phyloP scores from a whole-genome alignment of 2,329 filamentous ascomycete species.

The Fusarium sp. region DNA sequence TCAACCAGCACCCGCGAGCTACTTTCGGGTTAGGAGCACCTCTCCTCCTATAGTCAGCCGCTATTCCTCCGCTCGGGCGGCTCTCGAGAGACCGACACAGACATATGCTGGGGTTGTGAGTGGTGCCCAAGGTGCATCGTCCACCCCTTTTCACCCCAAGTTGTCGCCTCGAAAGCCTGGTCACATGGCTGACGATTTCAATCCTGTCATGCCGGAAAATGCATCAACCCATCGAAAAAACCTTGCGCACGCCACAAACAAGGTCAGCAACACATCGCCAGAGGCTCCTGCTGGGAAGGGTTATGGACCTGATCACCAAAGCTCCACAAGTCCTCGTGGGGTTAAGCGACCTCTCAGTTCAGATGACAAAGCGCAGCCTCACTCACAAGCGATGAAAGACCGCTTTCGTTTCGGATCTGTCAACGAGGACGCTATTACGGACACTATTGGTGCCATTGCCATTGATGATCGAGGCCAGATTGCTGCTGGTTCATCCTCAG shows the following conservation, averaged over 20 bases:
- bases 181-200: constrained; percentile 14
- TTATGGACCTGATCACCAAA: constrained; percentile 14
- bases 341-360: constrained; percentile 54
- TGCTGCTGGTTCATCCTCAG: constrained; percentile 94
- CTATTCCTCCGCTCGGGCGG: constrained; percentile 17
- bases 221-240: constrained; percentile 13
- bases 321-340: constrained; percentile 46
- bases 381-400: constrained; percentile 36
- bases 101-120: constrained; percentile 36
- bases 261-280: constrained; percentile 39
- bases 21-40: constrained; percentile 37
- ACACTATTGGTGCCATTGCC: constrained; percentile 96
- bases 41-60: constrained; percentile 24
- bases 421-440: constrained; percentile 77
- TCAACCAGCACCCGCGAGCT: constrained; percentile 21
- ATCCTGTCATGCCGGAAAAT: constrained; percentile 7
- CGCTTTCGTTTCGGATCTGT: constrained; percentile 40
- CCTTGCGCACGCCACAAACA: constrained; percentile 18
- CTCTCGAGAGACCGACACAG: constrained; percentile 30
- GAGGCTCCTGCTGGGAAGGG: constrained; percentile 2
- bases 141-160: constrained; percentile 24
- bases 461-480: constrained; percentile 89
- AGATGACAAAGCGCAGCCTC: constrained; percentile 23
- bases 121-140: constrained; percentile 13
- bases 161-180: constrained; percentile 18